Evolutionary conservation across 2,329 filamentous ascomycete species (phyloP), one percentile per base, ranked within the genome.

Genomic region (Fusarium musae): DNA sequence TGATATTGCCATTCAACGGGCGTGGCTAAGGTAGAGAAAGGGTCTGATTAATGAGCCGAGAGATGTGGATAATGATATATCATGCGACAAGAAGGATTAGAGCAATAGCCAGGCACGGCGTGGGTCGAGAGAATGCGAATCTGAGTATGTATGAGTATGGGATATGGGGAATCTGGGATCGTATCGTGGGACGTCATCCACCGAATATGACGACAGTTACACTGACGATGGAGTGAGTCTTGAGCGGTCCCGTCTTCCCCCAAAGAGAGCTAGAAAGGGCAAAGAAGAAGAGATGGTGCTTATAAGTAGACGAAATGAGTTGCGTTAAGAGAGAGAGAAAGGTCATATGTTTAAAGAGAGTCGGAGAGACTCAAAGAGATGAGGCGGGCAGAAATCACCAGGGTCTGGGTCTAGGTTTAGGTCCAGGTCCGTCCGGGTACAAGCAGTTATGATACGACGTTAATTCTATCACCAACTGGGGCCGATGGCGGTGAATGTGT

Each of bases 401-500:
- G 71, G 71, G 71, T 72, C 71, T 58, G 63, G 71, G 71, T 74
- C 71, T 58, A 57, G 59, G 66, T 59, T 17, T 26, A 63, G 65
- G 61, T 34, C 30, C 30, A 63, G 65, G 61, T 50, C 47, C 47
- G 30, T 64, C 57, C 57, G 44, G 23, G 54, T 60, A 34, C 59
- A 44, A 39, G 21, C 66, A 66, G 72, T 61, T 75, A 77, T 76
- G 75, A 77, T 71, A 77, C 75, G 66, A 74, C 72, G 59, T 69
- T 53, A 57, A 69, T 70, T 69, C 64, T 36, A 69, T 69, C 64
- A 69, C 43, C 64, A 69, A 68, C 50, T 56, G 43, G 70, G 63
- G 75, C 75, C 75, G 74, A 76, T 77, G 75, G 75, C 75, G 75
- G 75, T 77, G 75, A 77, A 77, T 67, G 56, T 61, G 71, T 76